phyloP scores from a whole-genome alignment of 2,329 filamentous ascomycete genomes.

The Pezicula radicicola region DNA sequence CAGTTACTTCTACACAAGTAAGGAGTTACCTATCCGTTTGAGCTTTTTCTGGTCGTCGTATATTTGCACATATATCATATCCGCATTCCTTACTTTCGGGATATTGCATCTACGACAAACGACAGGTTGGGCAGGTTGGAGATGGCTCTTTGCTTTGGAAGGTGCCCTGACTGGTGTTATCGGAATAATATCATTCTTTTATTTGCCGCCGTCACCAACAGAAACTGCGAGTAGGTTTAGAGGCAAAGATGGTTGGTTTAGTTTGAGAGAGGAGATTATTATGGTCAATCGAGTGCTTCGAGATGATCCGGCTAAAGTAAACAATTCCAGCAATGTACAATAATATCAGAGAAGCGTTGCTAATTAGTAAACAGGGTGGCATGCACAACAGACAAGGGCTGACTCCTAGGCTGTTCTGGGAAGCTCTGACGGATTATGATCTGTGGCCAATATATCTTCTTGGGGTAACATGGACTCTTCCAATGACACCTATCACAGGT shows the following conservation, averaged over 20 bases:
- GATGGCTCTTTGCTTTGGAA: slow-evolving; percentile 47
- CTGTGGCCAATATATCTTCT: slow-evolving; percentile 45
- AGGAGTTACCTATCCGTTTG: slow-evolving; percentile 60
- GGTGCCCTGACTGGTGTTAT: slow-evolving; percentile 46
- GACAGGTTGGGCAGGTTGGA: slow-evolving; percentile 51
- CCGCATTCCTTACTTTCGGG: slow-evolving; percentile 54
- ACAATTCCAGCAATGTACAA: no score
- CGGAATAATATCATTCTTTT: slow-evolving; percentile 48
- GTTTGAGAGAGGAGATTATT: slow-evolving; percentile 59
- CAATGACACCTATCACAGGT: slow-evolving; percentile 37
- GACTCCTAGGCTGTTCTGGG: slow-evolving; percentile 38
- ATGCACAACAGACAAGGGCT: slow-evolving; percentile 49
- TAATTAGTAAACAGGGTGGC: neutral
- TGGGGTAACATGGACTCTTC: slow-evolving; percentile 46
- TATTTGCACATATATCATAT: slow-evolving; percentile 45
- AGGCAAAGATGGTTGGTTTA: slow-evolving; percentile 59
- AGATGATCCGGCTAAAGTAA: slow-evolving; percentile 46
- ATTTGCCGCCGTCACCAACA: slow-evolving; percentile 57
- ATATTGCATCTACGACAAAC: slow-evolving; percentile 52
- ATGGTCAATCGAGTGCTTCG: slow-evolving; percentile 58
- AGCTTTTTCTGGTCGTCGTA: slow-evolving; percentile 66
- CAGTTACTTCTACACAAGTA: slow-evolving; percentile 68
- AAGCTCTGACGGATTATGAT: slow-evolving; percentile 46
- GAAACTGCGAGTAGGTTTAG: slow-evolving; percentile 57
- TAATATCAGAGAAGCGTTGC: no score